phyloP scores from a whole-genome alignment of 192 early-diverging fungal species.

The Geosiphon pyriformis region DNA sequence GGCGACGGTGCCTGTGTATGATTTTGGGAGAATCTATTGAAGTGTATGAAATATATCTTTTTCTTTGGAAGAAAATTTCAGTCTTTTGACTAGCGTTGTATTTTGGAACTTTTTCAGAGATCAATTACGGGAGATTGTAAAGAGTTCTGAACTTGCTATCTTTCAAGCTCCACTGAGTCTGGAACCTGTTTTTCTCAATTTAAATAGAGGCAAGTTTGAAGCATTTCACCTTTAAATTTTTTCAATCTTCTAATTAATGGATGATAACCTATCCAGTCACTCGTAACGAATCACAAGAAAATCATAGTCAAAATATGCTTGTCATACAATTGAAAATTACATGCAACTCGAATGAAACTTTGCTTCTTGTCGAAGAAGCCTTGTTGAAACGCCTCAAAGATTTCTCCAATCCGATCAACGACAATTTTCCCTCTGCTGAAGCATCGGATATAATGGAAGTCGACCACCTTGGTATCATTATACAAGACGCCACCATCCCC shows the following conservation, averaged over 20 bases:
- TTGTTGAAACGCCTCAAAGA: constrained; percentile 6
- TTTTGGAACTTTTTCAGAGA: background rate
- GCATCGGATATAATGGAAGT: background rate
- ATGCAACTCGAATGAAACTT: constrained; percentile 2
- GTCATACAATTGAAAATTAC: constrained; percentile 14
- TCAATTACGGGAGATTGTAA: constrained; percentile 6
- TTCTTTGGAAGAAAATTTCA: no score
- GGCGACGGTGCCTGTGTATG: background rate
- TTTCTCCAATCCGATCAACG: background rate
- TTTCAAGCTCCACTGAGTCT: constrained; percentile 19
- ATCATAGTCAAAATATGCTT: background rate
- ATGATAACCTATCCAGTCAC: no score
- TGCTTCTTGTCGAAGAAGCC: constrained; percentile 15
- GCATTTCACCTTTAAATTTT: background rate
- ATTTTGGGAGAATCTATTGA: constrained; percentile 11
- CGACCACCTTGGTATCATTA: background rate
- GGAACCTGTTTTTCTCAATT: constrained; percentile 15
- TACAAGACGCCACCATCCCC: no score
- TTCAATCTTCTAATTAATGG: background rate
- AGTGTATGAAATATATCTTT: background rate
- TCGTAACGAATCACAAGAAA: background rate
- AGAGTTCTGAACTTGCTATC: constrained; percentile 6
- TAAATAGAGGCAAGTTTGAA: constrained; percentile 9
- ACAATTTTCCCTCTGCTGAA: background rate
- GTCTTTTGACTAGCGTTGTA: no score